These are phyloP conservation scores for Tagetes erecta DNA, from an alignment of 129 eudicot species.

Conservation along the genomic window DNA sequence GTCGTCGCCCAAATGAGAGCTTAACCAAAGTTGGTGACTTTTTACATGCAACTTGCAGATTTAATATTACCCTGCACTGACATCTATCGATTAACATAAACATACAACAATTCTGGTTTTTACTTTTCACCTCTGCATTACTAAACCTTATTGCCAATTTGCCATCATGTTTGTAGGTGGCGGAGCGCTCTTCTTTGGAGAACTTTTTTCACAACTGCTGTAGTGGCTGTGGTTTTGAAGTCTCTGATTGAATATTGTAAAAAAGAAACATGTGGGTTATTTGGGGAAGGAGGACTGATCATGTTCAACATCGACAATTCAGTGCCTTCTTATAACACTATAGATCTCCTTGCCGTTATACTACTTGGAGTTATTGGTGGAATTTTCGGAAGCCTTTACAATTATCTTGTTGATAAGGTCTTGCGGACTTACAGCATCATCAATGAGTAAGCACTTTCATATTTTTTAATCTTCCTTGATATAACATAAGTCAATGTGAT, in stretches of 20 bases:
- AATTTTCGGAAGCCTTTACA: conserved; percentile 77
- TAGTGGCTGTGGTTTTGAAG: conserved; percentile 89
- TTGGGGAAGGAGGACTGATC: conserved; percentile 92
- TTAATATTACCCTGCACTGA: neutral
- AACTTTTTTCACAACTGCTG: conserved; percentile 95
- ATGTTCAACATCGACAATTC: conserved; percentile 77
- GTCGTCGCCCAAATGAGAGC: neutral
- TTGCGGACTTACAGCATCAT: conserved; percentile 78
- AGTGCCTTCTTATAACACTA: conserved; percentile 50
- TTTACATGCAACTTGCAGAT: neutral
- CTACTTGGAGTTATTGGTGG: conserved; percentile 92
- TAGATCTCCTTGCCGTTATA: conserved; percentile 74
- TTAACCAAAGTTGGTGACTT: neutral
- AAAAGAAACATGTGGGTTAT: conserved; percentile 74
- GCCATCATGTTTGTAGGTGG: conserved; percentile 64
- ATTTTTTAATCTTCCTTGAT: conserved; percentile 13
- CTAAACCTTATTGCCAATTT: neutral
- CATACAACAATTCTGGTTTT: neutral
- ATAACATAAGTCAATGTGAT: neutral
- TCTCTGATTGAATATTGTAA: conserved; percentile 63
- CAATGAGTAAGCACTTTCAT: conserved; percentile 64
- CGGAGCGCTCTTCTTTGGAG: conserved; percentile 99
- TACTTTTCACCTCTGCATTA: neutral
- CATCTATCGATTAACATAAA: neutral
- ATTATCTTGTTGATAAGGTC: conserved; percentile 87